Evolutionary conservation across 768 basidiomycete genomes (phyloP).

Genomic region (Boletus subparvulus): DNA sequence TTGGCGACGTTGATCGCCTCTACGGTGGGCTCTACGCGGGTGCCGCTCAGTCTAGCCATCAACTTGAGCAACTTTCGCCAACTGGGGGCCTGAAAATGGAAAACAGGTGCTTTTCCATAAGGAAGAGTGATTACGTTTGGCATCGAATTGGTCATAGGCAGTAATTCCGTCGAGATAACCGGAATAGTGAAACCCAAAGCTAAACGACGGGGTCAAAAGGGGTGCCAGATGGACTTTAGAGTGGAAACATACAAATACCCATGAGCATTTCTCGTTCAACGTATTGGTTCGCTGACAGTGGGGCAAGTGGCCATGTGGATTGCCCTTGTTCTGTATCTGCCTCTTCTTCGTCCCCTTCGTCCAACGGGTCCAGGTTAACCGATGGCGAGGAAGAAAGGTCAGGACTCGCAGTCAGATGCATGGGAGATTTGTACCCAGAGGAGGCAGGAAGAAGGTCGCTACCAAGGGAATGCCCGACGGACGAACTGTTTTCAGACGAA

Average conservation of each 20-base stretch:
- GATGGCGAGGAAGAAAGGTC: slow-evolving; percentile 18
- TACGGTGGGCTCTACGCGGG: slow-evolving; percentile 67
- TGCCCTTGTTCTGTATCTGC: slow-evolving; percentile 9
- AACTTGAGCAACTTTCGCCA: slow-evolving; percentile 76
- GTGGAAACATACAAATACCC: slow-evolving; percentile 59
- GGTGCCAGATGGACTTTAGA: background rate
- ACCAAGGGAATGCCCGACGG: slow-evolving; percentile 11
- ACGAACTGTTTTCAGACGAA: slow-evolving; percentile 25
- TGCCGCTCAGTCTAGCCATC: slow-evolving; percentile 70
- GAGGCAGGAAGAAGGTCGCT: slow-evolving; percentile 12
- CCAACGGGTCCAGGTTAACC: slow-evolving; percentile 12
- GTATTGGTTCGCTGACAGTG: slow-evolving; percentile 40
- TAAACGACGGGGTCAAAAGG: slow-evolving; percentile 30
- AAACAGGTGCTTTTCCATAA: slow-evolving; percentile 61
- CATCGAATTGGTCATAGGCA: slow-evolving; percentile 52
- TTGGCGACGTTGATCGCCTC: slow-evolving; percentile 62
- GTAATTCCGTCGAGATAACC: slow-evolving; percentile 45
- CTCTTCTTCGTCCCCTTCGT: slow-evolving; percentile 21
- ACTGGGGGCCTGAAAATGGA: slow-evolving; percentile 70
- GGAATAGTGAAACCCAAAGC: slow-evolving; percentile 70
- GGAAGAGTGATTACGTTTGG: slow-evolving; percentile 76
- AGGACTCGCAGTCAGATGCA: slow-evolving; percentile 24
- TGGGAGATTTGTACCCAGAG: slow-evolving; percentile 20
- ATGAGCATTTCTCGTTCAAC: slow-evolving; percentile 56
- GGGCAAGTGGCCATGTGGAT: slow-evolving; percentile 13